A percentile compares a stretch with the other conserved stretches of the same genome.
Conservation (phyloP, 768 basidiomycete genomes). For the Russula sp. region DNA sequence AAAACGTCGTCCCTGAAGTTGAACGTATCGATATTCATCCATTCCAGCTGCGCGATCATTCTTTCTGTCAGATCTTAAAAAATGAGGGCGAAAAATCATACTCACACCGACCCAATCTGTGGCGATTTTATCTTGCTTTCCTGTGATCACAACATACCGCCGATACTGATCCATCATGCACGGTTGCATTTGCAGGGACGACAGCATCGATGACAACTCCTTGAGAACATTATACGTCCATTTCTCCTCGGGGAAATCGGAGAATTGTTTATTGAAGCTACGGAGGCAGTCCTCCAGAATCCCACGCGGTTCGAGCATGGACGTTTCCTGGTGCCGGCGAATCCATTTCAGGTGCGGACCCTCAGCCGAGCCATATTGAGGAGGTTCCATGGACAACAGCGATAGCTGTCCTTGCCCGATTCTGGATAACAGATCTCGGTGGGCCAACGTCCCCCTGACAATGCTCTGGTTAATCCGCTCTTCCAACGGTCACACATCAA, state of each 20-base stretch:
- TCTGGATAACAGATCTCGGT: constrained; percentile 33
- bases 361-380: constrained; percentile 25
- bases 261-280: constrained; percentile 34
- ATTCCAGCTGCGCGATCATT: constrained; percentile 45
- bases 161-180: constrained; percentile 52
- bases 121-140: constrained; percentile 29
- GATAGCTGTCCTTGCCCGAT: constrained; percentile 54
- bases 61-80: constrained; percentile 8
- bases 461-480: constrained; percentile 3
- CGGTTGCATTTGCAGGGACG: constrained; percentile 53
- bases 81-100: constrained; percentile 17
- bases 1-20: constrained; percentile 56
- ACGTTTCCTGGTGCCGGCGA: constrained; percentile 1
- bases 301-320: constrained; percentile 29
- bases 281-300: constrained; percentile 40
- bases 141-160: constrained; percentile 54
- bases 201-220: constrained; percentile 31
- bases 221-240: constrained; percentile 35
- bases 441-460: constrained; percentile 19
- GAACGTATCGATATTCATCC: constrained; percentile 37
- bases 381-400: constrained; percentile 41
- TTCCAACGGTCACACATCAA: background rate
- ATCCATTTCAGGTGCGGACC: constrained; percentile 10
- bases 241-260: constrained; percentile 30
- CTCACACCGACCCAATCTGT: constrained; percentile 42